phyloP scores from a whole-genome alignment of 495 filamentous ascomycete genomes.

The Aeminium ludgeri region DNA sequence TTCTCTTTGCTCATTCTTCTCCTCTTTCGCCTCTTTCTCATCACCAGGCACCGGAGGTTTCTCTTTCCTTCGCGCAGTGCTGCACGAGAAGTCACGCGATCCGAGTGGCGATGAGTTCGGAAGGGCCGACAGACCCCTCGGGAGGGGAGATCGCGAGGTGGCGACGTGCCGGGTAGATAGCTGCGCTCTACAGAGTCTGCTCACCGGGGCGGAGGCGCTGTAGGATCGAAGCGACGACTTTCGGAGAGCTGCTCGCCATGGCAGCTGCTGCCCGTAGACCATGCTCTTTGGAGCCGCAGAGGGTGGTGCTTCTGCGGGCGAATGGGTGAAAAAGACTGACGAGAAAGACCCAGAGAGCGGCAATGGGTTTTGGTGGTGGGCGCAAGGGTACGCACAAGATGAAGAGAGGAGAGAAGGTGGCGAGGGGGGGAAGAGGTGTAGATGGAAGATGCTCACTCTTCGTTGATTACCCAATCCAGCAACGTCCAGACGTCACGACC shows the following conservation, averaged over 20 bases:
- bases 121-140: no score
- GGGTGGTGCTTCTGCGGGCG: neutral
- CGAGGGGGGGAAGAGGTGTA: no score
- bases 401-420: no score
- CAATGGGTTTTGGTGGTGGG: no score
- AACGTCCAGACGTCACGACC: no score
- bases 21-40: conserved; percentile 26
- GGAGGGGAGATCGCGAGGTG: no score
- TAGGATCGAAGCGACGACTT: conserved; percentile 13
- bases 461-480: no score
- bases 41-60: conserved; percentile 17
- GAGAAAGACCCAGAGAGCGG: no score
- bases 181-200: no score
- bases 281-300: conserved; percentile 22
- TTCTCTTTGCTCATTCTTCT: conserved; percentile 34
- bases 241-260: conserved; percentile 33
- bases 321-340: neutral
- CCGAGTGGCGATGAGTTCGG: conserved; percentile 2
- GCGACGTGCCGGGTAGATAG: no score
- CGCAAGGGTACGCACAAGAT: no score
- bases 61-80: conserved; percentile 24
- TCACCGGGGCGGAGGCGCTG: neutral
- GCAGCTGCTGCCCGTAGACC: conserved; percentile 35
- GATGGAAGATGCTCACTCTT: no score
- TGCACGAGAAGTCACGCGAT: conserved; percentile 24